A percentile compares a stretch with the other conserved stretches of the same genome.
phyloP scores from a whole-genome alignment of 495 filamentous ascomycete genomes.

The Annulohypoxylon nitens region DNA sequence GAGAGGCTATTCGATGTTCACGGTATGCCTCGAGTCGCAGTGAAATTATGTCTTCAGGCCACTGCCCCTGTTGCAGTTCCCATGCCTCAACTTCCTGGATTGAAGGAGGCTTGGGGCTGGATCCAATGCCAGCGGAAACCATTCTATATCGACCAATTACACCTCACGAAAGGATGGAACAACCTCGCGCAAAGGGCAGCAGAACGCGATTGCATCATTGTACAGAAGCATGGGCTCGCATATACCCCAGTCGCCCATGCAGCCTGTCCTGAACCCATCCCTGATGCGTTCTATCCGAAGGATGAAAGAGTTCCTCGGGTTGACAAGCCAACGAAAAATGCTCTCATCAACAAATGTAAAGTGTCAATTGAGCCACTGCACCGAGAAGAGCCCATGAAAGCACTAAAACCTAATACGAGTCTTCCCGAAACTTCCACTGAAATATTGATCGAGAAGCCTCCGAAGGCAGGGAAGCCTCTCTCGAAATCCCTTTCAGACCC shows the following conservation, averaged over 20 bases:
- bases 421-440: neutral
- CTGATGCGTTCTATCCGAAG: neutral
- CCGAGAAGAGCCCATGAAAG: neutral
- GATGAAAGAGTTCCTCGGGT: neutral
- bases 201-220: neutral
- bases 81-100: neutral
- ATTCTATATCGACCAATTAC: neutral
- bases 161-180: neutral
- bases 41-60: neutral
- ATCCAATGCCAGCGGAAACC: neutral
- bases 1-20: neutral
- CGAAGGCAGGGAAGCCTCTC: too few relatives aligned
- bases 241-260: neutral
- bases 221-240: neutral
- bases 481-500: neutral
- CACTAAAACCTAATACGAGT: neutral
- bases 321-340: neutral
- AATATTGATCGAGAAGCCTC: neutral
- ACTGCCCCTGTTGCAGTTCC: neutral
- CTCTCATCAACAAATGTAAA: neutral
- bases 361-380: neutral
- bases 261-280: neutral
- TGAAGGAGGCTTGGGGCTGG: neutral
- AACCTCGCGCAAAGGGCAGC: neutral
- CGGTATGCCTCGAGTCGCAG: neutral